Base-by-base conservation (phyloP, 768 basidiomycete species). In the Russula brevipes region DNA sequence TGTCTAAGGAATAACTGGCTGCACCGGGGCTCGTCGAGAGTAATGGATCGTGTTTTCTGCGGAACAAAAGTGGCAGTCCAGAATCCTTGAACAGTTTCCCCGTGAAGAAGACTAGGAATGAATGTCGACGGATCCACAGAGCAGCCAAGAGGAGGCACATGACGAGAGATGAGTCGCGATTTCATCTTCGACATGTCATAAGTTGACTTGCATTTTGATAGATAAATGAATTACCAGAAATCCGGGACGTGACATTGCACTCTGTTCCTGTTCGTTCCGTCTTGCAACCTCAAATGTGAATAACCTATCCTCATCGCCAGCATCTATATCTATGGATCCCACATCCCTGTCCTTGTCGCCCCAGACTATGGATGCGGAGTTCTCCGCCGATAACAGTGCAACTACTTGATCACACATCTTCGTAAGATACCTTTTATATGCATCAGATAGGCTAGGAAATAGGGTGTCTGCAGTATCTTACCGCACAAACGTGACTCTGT, bases 401-500 rank as follows among this genome's bases (percentile, higher is more conserved):
- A 80, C 68, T 1, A 81, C 70, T 69, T 86, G 85, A 64, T 87
- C 84, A 16, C 80, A 73, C 45, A 86, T 63, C 10, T 58, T 63
- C 17, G 52, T 63, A 16, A 51, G 38, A 41, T 42, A 63, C 5
- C 61, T 63, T 30, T 12, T 24, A 10, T 19, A 49, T 12, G 19
- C 45, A 5, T 44, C 10, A 36, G 36, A 7, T 4, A 33, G 10
- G 17, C n/a, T 19, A 35, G 57, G n/a, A 51, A 17, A 39, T 24
- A 2, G 24, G 17, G n/a, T 24, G 46, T 19, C 14, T 62, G 39
- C 8, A 19, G 5, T 30, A 0, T 6, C 72, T 39, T 70, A 82
- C 85, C 85, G 73, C 82, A 86, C 85, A 66, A 86, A 87, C 0
- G 85, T 83, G 3, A 81, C 74, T 5, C 85, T 77, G 71, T 85